A percentile compares a stretch with the other conserved stretches of the same genome.
Conservation (phyloP, 179 eudicot genomes). For the Beta lomatogona region DNA sequence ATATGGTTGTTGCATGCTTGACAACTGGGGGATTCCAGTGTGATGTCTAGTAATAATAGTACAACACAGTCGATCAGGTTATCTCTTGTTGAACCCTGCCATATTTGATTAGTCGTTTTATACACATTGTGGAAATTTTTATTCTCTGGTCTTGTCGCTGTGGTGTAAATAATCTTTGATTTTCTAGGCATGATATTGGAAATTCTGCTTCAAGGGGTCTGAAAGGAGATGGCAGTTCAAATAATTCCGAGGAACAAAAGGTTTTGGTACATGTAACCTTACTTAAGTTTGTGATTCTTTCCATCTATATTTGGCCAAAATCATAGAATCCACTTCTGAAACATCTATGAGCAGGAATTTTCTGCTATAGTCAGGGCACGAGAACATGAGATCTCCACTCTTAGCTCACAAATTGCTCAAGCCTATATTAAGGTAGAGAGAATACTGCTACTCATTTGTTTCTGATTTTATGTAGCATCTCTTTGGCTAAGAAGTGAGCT, state of each 20-base stretch:
- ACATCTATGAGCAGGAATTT: conserved; percentile 58
- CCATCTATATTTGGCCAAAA: not conserved
- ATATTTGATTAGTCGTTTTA: not conserved
- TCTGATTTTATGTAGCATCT: conserved; percentile 15
- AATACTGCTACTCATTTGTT: not conserved
- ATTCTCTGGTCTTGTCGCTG: conserved; percentile 5
- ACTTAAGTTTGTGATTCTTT: conserved; percentile 6
- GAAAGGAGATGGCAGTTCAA: conserved; percentile 38
- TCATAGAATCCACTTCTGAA: conserved; percentile 12
- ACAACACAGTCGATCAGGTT: conserved; percentile 39
- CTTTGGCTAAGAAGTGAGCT: conserved; percentile 20
- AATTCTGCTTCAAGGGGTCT: conserved; percentile 46
- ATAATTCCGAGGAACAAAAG: conserved; percentile 50
- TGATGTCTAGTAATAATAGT: conserved; percentile 54
- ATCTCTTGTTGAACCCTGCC: conserved; percentile 1
- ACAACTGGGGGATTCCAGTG: conserved; percentile 31
- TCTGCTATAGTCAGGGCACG: conserved; percentile 55
- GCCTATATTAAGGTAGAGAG: conserved; percentile 64
- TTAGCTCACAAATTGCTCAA: conserved; percentile 63
- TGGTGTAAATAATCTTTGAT: conserved; percentile 7
- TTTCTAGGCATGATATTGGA: conserved; percentile 48
- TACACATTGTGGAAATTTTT: not conserved
- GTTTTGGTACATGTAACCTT: conserved; percentile 43
- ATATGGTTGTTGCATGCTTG: conserved; percentile 34
- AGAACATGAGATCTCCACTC: conserved; percentile 61